These are phyloP conservation scores for Gracilaria gracilis DNA, from an alignment of 23 red algal genomes.

Conservation along the genomic window DNA sequence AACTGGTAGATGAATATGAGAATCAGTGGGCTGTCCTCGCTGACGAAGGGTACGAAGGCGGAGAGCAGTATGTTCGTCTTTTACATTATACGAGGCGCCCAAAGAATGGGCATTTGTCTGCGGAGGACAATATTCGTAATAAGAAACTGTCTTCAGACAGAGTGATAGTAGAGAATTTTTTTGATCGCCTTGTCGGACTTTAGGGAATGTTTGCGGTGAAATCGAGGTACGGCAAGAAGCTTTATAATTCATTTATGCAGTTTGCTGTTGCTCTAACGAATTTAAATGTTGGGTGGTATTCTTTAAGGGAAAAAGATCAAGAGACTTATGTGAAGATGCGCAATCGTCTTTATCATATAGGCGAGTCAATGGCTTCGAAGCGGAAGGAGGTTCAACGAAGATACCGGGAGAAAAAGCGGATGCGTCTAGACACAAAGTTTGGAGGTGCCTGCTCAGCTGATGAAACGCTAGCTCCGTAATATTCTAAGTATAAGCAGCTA, in stretches of 20 bases:
- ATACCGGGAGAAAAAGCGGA: too few species aligned
- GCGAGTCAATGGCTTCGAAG: too few species aligned
- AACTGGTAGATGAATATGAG: not conserved
- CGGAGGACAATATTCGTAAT: not conserved
- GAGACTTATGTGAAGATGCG: too few species aligned
- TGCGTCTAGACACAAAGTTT: too few species aligned
- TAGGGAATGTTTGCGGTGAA: conserved; percentile 5
- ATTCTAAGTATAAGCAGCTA: too few species aligned
- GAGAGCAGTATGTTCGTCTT: not conserved
- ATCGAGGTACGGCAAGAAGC: not conserved
- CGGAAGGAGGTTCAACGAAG: too few species aligned
- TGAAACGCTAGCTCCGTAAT: too few species aligned
- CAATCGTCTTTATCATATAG: too few species aligned
- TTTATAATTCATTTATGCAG: conserved; percentile 24
- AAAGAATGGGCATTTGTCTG: not conserved
- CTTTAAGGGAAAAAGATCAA: not conserved
- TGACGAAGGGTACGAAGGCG: conserved; percentile 30
- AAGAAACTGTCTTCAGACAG: conserved; percentile 16
- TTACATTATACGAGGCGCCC: conserved; percentile 14
- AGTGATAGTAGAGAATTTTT: conserved; percentile 38
- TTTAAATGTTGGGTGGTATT: conserved; percentile 4
- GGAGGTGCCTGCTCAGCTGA: too few species aligned
- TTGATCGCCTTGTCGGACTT: not conserved
- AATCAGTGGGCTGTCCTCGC: not conserved
- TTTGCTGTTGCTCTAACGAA: conserved; percentile 19